Evolutionary conservation across 768 basidiomycete species (phyloP), one percentile per base, ranked within the genome.

Genomic region (Phylloporus arenicola): DNA sequence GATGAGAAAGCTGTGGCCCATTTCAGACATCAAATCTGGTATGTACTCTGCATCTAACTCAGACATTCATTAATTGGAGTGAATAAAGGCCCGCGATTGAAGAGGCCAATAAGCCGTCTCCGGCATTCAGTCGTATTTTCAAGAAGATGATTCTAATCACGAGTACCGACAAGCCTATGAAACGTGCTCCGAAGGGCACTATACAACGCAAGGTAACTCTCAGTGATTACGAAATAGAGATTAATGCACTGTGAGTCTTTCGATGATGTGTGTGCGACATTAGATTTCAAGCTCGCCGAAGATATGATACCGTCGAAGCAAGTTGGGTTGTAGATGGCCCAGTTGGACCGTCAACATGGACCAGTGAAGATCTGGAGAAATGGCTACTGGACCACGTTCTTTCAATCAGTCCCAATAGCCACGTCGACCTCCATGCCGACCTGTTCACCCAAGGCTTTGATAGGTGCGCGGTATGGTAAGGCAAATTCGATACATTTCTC

Each of bases 91-190:
- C 22, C 0, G 33, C 55, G n/a, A 64, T 78, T 1, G 70, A 74
- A 17, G 70, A 73, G 22, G 75, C 73, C 0, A 77, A 77, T 50
- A 53, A 45, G 13, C 51, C 53, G 0, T 65, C 72, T 0, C 75
- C 75, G 0, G 60, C 70, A 0, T 74, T 71, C 40, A 73, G 72
- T 30, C 61, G 70, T 8, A 67, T 77, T 6, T 77, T 73, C 67
- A 76, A 74, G 59, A 74, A 80, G 57, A 75, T 79, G 77, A 78
- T 80, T 39, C 29, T 79, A 12, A 59, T 78, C 13, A 61, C 76
- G 0, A 53, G 57, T 0, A 40, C 61, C 22, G 62, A 59, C 0
- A 76, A 75, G 51, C 78, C 77, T 0, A 56, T 80, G 24, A 57
- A 61, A 12, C 68, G 72, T 39, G 64, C 76, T 1, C 65, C 59